Conservation (phyloP, 257 asterid genomes). For the Rubia yunnanensis region DNA sequence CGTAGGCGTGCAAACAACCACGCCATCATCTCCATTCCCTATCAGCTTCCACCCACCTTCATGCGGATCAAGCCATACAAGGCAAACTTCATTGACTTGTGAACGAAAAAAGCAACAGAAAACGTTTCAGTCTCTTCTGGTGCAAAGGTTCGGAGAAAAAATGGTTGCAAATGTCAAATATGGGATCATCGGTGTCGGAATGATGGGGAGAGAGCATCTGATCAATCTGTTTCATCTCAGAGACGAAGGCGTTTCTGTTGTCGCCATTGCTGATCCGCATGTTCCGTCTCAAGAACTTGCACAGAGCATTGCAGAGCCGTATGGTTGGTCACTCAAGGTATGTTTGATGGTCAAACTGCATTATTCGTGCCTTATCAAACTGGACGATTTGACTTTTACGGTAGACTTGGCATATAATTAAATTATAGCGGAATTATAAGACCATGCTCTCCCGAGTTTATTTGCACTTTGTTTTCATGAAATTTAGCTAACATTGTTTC, state of each 20-base stretch:
- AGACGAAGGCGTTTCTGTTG: constrained; percentile 59
- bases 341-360: neutral
- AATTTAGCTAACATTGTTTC: too few relatives aligned
- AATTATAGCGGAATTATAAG: too few relatives aligned
- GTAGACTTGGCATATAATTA: too few relatives aligned
- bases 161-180: constrained; percentile 30
- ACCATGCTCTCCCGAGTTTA: too few relatives aligned
- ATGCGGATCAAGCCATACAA: neutral
- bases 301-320: constrained; percentile 41
- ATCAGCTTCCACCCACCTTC: neutral
- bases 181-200: constrained; percentile 92
- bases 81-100: neutral
- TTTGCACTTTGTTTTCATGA: too few relatives aligned
- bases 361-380: too few relatives aligned
- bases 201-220: constrained; percentile 98
- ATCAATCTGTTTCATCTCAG: constrained; percentile 66
- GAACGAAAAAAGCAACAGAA: neutral
- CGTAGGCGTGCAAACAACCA: too few relatives aligned
- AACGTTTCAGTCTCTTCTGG: neutral
- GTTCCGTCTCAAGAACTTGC: constrained; percentile 65
- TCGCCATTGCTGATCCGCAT: constrained; percentile 83
- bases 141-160: neutral
- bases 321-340: constrained; percentile 59
- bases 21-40: too few relatives aligned
- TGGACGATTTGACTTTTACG: too few relatives aligned